phyloP scores from a whole-genome alignment of 805 yeast species.

The Cyberlindnera maclurae region DNA sequence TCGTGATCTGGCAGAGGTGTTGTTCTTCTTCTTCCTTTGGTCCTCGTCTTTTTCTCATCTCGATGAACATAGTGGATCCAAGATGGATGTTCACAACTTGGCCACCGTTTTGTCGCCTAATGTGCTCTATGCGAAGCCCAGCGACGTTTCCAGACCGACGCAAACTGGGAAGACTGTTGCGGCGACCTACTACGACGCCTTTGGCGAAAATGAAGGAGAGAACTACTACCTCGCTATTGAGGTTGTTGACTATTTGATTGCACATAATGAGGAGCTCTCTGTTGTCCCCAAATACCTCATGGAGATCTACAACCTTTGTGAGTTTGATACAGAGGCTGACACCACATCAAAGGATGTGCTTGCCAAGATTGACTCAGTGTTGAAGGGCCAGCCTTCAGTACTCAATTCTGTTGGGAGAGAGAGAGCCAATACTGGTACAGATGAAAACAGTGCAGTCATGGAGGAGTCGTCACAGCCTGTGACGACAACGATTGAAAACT shows the following conservation, averaged over 20 bases:
- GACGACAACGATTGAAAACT: constrained; percentile 7
- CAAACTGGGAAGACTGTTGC: constrained; percentile 20
- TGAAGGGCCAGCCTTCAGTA: constrained; percentile 21
- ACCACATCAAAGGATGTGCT: constrained; percentile 34
- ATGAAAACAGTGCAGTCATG: constrained; percentile 10
- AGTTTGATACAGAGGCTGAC: constrained; percentile 15
- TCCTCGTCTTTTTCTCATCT: constrained; percentile 91
- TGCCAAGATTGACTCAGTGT: constrained; percentile 24
- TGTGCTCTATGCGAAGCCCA: constrained; percentile 56
- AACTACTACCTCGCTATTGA: constrained; percentile 86
- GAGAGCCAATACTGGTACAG: constrained; percentile 3
- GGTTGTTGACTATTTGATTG: constrained; percentile 77
- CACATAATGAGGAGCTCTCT: constrained; percentile 71
- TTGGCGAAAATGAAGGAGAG: constrained; percentile 47
- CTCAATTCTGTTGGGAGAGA: constrained; percentile 14
- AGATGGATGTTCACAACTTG: constrained; percentile 92
- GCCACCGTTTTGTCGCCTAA: constrained; percentile 96
- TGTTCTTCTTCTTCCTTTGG: constrained; percentile 85
- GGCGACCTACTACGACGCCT: constrained; percentile 29
- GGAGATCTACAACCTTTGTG: constrained; percentile 18
- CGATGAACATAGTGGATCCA: constrained; percentile 85
- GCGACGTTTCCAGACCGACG: constrained; percentile 23
- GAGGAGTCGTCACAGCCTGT: constrained; percentile 9
- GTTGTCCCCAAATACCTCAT: constrained; percentile 59
- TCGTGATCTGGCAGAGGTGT: constrained; percentile 80